Conservation (phyloP, 179 eudicot species). For the Vitellaria paradoxa region DNA sequence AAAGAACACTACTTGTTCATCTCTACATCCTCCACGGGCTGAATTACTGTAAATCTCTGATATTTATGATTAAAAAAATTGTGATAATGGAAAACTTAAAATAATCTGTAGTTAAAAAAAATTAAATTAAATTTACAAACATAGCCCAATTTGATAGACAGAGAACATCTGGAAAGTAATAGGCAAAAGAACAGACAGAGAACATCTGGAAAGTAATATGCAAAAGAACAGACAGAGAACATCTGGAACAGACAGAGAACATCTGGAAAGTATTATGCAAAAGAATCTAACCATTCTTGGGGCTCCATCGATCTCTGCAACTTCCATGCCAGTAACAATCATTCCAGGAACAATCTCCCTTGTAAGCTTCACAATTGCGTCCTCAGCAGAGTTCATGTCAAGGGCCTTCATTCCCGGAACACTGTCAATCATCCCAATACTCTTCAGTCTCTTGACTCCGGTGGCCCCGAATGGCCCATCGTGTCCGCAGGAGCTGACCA, state of each 20-base stretch:
- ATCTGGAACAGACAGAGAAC: too few relatives aligned
- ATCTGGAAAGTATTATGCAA: too few relatives aligned
- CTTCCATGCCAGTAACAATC: slow-evolving; percentile 97
- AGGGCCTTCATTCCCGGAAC: slow-evolving; percentile 94
- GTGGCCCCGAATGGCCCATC: slow-evolving; percentile 97
- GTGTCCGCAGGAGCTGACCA: slow-evolving; percentile 93
- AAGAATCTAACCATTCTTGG: slow-evolving; percentile 75
- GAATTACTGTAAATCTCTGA: too few relatives aligned
- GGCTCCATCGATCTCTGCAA: slow-evolving; percentile 92
- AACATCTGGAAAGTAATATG: too few relatives aligned
- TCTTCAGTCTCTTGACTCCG: slow-evolving; percentile 80
- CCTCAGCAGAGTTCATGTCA: slow-evolving; percentile 90
- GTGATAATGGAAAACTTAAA: too few relatives aligned
- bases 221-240: too few relatives aligned
- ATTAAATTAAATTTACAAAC: neutral
- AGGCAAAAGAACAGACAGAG: too few relatives aligned
- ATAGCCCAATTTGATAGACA: neutral
- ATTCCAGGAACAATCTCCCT: slow-evolving; percentile 91
- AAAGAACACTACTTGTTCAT: neutral
- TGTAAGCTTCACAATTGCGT: slow-evolving; percentile 76
- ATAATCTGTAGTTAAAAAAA: too few relatives aligned
- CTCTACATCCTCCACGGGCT: too few relatives aligned
- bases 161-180: too few relatives aligned
- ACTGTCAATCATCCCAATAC: slow-evolving; percentile 69
- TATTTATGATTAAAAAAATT: too few relatives aligned